These are phyloP conservation scores for Tetradesmus lagerheimii DNA, from an alignment of 139 green algal species.

Conservation along the genomic window DNA sequence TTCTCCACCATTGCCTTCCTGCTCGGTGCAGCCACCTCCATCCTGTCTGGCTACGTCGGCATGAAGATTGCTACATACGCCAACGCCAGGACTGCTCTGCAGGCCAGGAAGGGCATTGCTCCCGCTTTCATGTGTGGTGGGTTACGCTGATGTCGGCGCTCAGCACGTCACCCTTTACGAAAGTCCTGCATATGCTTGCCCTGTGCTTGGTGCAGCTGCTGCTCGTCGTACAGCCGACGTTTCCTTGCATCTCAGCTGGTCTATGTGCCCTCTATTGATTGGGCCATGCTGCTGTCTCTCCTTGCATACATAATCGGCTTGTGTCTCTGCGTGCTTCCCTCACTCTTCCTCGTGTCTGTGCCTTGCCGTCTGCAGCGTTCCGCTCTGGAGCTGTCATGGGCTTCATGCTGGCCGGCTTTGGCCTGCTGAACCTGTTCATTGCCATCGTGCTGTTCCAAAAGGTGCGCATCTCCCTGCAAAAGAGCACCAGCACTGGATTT, in stretches of 20 bases:
- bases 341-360: not conserved
- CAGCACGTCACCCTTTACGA: not conserved
- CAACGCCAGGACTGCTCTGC: conserved; percentile 94
- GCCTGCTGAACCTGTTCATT: conserved; percentile 91
- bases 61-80: conserved; percentile 99
- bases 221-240: not conserved
- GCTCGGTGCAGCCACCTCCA: conserved; percentile 91
- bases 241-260: not conserved
- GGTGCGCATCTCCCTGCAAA: conserved; percentile 45
- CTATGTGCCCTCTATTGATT: not conserved
- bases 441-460: conserved; percentile 80
- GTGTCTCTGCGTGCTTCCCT: not conserved
- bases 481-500: not conserved
- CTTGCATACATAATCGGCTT: not conserved
- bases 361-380: conserved; percentile 82
- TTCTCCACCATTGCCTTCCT: conserved; percentile 97
- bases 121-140: conserved; percentile 93
- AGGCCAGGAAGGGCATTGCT: conserved; percentile 96
- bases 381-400: conserved; percentile 98
- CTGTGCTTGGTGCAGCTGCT: not conserved
- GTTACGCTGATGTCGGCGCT: conserved; percentile 8
- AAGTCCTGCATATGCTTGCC: not conserved
- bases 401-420: conserved; percentile 93
- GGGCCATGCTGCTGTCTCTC: not conserved
- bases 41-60: conserved; percentile 94